Conservation (phyloP, 2,329 filamentous ascomycete genomes). For the Monilinia polystroma region DNA sequence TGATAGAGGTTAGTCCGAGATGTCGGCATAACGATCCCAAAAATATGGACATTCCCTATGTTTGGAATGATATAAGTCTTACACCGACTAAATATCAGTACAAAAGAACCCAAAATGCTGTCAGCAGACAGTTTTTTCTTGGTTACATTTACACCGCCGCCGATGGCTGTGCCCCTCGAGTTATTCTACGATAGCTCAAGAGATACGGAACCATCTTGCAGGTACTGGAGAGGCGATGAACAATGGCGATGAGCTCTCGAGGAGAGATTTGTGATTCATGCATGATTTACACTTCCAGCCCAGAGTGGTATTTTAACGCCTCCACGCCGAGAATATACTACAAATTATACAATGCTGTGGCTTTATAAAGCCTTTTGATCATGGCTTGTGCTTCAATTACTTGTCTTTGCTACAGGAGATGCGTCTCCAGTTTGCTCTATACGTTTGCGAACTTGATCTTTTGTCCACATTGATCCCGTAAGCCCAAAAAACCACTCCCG, state of each 20-base stretch:
- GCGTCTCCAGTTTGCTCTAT: constrained; percentile 28
- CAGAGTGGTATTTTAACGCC: constrained; percentile 21
- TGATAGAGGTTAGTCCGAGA: not conserved
- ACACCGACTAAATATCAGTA: not conserved
- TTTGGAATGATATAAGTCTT: not conserved
- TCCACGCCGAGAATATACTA: constrained; percentile 16
- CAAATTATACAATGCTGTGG: constrained; percentile 10
- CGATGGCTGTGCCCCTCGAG: not conserved
- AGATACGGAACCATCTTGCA: not conserved
- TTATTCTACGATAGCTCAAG: not conserved
- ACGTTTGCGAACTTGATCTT: constrained; percentile 33
- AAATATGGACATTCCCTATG: not conserved
- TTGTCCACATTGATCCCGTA: constrained; percentile 40
- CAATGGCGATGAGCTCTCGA: not conserved
- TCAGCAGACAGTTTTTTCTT: constrained; percentile 1
- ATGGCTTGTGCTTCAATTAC: constrained; percentile 23
- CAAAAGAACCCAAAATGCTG: constrained; percentile 1
- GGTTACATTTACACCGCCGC: not conserved
- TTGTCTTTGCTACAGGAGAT: constrained; percentile 28
- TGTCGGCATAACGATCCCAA: not conserved
- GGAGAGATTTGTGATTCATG: constrained; percentile 15
- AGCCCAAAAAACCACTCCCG: constrained; percentile 45
- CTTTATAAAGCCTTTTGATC: not conserved
- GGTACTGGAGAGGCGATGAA: not conserved
- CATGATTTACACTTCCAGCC: constrained; percentile 4